Evolutionary conservation across 139 green algal species (phyloP).

Genomic region (Chlamydomonas sphaeroides): DNA sequence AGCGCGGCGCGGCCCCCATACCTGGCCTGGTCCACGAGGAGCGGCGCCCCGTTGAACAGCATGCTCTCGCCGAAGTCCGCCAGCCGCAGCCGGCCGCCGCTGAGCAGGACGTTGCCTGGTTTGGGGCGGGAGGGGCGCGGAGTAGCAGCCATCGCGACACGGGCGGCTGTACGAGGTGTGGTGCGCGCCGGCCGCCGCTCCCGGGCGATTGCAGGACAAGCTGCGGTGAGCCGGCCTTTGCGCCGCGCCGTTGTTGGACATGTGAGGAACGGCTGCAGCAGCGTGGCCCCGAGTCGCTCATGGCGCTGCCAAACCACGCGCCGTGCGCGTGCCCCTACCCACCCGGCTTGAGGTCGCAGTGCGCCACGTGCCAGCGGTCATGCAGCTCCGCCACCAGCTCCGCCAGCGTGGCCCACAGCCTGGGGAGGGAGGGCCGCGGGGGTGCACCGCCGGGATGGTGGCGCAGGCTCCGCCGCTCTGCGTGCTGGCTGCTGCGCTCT

Average conservation of each 20-base stretch:
- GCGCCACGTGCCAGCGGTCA: slow-evolving; percentile 40
- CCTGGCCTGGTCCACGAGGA: slow-evolving; percentile 33
- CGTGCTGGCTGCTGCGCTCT: no score
- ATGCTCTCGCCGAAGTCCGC: slow-evolving; percentile 46
- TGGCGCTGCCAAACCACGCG: no score
- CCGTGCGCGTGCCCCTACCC: no score
- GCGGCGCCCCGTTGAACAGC: slow-evolving; percentile 34
- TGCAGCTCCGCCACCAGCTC: slow-evolving; percentile 45
- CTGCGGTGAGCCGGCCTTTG: no score
- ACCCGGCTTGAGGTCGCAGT: slow-evolving; percentile 52
- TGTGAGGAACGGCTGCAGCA: no score
- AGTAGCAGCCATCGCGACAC: no score
- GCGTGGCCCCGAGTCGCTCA: no score
- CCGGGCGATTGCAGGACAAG: no score
- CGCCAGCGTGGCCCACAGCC: slow-evolving; percentile 36
- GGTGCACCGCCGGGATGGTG: not conserved
- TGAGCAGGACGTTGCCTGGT: slow-evolving; percentile 40
- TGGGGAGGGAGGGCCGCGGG: not conserved
- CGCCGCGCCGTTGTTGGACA: no score
- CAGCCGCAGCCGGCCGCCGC: slow-evolving; percentile 22
- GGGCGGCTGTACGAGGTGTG: no score
- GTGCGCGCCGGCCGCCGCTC: no score
- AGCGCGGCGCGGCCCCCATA: not conserved
- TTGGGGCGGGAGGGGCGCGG: not conserved
- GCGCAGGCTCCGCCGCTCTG: no score